These are phyloP conservation scores for Rhexocercosporidium sp. DNA, from an alignment of 2,329 filamentous ascomycete genomes.

Conservation along the genomic window DNA sequence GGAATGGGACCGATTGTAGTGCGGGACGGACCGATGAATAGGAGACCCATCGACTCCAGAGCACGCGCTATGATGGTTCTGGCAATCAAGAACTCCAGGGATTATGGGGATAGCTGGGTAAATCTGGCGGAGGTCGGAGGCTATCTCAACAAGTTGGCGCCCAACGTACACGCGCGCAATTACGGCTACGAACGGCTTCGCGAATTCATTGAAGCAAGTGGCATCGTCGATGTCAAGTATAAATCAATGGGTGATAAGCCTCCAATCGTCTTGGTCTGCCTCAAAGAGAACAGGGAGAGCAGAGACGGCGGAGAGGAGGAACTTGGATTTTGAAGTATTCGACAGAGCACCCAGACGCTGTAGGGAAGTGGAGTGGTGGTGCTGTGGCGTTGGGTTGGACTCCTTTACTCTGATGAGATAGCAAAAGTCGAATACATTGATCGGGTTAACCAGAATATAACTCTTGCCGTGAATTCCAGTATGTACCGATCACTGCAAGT, in stretches of 20 bases:
- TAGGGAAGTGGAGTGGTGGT: no score
- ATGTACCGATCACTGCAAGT: no score
- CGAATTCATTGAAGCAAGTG: slow-evolving; percentile 7
- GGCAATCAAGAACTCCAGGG: background rate
- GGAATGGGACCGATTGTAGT: background rate
- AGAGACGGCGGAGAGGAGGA: no score
- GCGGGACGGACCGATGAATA: background rate
- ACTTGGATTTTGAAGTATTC: no score
- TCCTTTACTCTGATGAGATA: no score
- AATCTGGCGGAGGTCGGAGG: slow-evolving; percentile 2
- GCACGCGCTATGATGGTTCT: background rate
- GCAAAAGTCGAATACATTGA: no score
- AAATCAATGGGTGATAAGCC: slow-evolving; percentile 5
- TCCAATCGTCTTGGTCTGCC: slow-evolving; percentile 5
- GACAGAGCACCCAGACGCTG: no score
- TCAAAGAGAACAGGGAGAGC: background rate
- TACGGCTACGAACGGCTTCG: slow-evolving; percentile 7
- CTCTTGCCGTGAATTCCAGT: no score
- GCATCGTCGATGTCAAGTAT: slow-evolving; percentile 3
- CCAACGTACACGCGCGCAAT: slow-evolving; percentile 1
- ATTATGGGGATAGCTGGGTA: background rate
- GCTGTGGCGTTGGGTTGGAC: no score
- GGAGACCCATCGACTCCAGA: background rate
- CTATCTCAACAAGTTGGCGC: background rate
- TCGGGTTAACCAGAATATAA: no score